A percentile compares a stretch with the other conserved stretches of the same genome.
These are phyloP conservation scores for Eutrema yunnanense DNA, from an alignment of 345 rosid genomes.

Conservation along the genomic window DNA sequence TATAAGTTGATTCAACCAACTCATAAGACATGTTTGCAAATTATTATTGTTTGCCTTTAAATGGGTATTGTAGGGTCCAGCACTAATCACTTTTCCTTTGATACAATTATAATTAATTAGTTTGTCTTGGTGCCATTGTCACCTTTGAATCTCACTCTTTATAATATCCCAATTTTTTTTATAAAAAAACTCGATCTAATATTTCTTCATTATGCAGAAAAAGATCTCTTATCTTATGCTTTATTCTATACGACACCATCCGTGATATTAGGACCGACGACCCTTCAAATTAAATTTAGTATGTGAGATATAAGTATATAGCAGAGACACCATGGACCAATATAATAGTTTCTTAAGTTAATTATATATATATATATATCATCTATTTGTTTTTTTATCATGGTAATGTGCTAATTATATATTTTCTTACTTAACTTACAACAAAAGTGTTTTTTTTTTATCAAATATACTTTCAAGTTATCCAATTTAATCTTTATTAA, in stretches of 20 bases:
- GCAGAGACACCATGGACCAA: background rate
- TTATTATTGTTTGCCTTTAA: slow-evolving; percentile 21
- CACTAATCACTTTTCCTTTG: slow-evolving; percentile 12
- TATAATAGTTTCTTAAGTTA: background rate
- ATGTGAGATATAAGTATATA: background rate
- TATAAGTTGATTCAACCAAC: slow-evolving; percentile 27
- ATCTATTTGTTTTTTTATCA: background rate
- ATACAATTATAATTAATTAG: slow-evolving; percentile 19
- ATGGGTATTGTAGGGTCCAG: slow-evolving; percentile 28
- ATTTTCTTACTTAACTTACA: background rate
- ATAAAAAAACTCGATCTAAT: background rate
- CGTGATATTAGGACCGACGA: slow-evolving; percentile 11
- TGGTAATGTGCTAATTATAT: background rate
- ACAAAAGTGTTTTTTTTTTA: background rate
- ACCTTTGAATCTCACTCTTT: slow-evolving; percentile 20
- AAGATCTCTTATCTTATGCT: background rate
- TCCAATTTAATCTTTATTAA: too few relatives aligned
- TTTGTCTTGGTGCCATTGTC: slow-evolving; percentile 26
- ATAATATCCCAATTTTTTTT: background rate
- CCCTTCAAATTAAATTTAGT: background rate
- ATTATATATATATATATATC: too few relatives aligned
- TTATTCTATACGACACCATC: slow-evolving; percentile 5
- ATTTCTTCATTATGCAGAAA: background rate
- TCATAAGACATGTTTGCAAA: slow-evolving; percentile 18
- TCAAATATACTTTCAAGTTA: background rate